Base-by-base conservation (phyloP, 176 grass and related monocot species). In the Carex littledalei region DNA sequence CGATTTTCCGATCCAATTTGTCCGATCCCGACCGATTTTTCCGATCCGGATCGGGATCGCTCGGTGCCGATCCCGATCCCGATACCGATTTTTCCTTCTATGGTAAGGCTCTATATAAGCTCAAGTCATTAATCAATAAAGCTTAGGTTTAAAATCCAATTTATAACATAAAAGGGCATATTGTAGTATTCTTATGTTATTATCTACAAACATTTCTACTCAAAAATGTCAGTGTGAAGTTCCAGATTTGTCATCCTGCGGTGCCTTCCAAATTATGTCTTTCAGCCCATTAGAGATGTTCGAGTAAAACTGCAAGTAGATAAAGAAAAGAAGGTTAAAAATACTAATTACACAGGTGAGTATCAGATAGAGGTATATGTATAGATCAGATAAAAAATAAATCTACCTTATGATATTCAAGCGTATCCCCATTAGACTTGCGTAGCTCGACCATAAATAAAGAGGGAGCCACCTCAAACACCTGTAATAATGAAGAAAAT, bases 371-470 rank as follows among this genome's bases (percentile, higher is more conserved):
- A 79, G 16, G 22, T 39, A 55, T 63, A 66, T 9, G 32, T 21
- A 57, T 41, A 77, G 18, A 34, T 21, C 17, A 43, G 12, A 14
- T 70, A 7, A 15, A 14, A 45, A 7, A 8, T 29, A 34, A 45
- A 37, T 73, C 73, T 82, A 98, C 95, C 88, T 94, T 89, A 12
- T 96, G 97, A 82, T 95, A 99, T 53, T 99, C 97, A 6, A 99
- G 85, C 5, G 97, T 99, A 60, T 99, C 97, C 0, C 97, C 97
- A 1, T 94, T 99, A 1, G 93, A 92, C 54, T 99, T 99, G 76
- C 93, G 93, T 22, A 99, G 84, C 79, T 99, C 97, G 6, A 99
- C 97, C 88, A 99, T 94, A 74, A 88, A 95, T 60, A 99, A 84
- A 1, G 97, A 94, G 26, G 97, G 97, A 2, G 93, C 91, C 79